Percentiles rank a stretch among this genome's conserved stretches.
These are phyloP conservation scores for Podospora anserina DNA, from an alignment of 495 filamentous ascomycete genomes.

Conservation along the genomic window DNA sequence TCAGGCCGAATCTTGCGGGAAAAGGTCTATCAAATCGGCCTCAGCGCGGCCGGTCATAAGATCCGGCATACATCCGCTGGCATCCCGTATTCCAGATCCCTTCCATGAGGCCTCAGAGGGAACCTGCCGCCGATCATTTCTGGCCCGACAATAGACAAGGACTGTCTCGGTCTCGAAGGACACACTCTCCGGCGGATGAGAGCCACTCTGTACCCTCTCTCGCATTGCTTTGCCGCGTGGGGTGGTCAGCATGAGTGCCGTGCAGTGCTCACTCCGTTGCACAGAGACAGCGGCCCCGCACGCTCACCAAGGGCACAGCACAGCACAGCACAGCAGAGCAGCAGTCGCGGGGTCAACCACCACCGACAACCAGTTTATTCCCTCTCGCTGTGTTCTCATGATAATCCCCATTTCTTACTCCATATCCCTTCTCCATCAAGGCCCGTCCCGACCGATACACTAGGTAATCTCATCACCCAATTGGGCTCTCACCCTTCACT, in stretches of 20 bases:
- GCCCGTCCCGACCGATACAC: background rate
- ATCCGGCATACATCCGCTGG: constrained; percentile 1
- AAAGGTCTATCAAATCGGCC: constrained; percentile 3
- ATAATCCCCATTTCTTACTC: background rate
- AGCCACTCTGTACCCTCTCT: background rate
- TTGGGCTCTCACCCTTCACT: background rate
- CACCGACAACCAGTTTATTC: background rate
- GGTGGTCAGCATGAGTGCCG: background rate
- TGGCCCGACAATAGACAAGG: background rate
- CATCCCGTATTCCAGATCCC: background rate
- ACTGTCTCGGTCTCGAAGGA: too few species aligned
- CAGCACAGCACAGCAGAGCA: background rate
- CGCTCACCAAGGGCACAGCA: background rate
- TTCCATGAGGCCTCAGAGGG: constrained; percentile 17
- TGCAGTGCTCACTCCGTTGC: background rate
- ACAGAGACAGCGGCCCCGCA: constrained; percentile 8
- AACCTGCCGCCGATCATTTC: background rate
- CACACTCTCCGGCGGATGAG: background rate
- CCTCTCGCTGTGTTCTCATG: background rate
- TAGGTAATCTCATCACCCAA: background rate
- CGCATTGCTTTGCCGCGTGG: background rate
- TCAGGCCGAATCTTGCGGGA: constrained; percentile 9
- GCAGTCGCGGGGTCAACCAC: background rate
- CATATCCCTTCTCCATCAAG: background rate
- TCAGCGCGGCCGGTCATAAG: background rate